phyloP scores from a whole-genome alignment of 2,329 filamentous ascomycete genomes.

The Amauroascus verrucosus region DNA sequence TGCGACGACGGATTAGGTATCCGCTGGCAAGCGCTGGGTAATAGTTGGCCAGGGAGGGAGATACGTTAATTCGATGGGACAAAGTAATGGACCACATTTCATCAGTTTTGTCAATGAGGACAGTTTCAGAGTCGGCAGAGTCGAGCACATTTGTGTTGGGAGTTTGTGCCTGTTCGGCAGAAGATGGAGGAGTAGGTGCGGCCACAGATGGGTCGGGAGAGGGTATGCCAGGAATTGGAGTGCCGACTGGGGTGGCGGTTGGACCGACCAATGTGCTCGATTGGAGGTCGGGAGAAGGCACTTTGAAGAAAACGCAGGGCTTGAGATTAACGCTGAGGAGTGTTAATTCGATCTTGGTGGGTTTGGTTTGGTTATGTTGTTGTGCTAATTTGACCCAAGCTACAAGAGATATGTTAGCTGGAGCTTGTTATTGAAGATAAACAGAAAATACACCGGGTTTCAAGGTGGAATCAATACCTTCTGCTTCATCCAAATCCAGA shows the following conservation, averaged over 20 bases:
- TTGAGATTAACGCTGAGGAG: constrained; percentile 29
- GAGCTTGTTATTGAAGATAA: not conserved
- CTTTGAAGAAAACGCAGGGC: constrained; percentile 29
- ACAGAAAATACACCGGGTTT: not conserved
- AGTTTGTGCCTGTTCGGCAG: constrained; percentile 15
- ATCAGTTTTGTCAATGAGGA: constrained; percentile 48
- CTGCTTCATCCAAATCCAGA: constrained; percentile 43
- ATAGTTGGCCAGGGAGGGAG: constrained; percentile 30
- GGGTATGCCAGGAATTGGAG: constrained; percentile 29
- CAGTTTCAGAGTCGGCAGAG: constrained; percentile 45
- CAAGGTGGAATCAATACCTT: constrained; percentile 28
- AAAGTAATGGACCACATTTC: constrained; percentile 51
- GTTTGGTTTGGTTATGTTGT: constrained; percentile 30
- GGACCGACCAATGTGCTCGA: constrained; percentile 21
- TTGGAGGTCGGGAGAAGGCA: constrained; percentile 26
- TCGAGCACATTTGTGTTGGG: constrained; percentile 26
- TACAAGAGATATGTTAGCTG: constrained; percentile 21
- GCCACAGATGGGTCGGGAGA: constrained; percentile 37
- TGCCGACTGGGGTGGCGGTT: constrained; percentile 30
- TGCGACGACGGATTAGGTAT: constrained; percentile 38
- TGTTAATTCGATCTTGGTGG: constrained; percentile 28
- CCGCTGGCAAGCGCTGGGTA: constrained; percentile 38
- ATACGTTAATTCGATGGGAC: constrained; percentile 39
- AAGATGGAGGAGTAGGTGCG: constrained; percentile 25
- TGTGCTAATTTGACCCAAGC: constrained; percentile 32